These are phyloP conservation scores for Crucibulum laeve DNA, from an alignment of 768 basidiomycete genomes.

Conservation along the genomic window DNA sequence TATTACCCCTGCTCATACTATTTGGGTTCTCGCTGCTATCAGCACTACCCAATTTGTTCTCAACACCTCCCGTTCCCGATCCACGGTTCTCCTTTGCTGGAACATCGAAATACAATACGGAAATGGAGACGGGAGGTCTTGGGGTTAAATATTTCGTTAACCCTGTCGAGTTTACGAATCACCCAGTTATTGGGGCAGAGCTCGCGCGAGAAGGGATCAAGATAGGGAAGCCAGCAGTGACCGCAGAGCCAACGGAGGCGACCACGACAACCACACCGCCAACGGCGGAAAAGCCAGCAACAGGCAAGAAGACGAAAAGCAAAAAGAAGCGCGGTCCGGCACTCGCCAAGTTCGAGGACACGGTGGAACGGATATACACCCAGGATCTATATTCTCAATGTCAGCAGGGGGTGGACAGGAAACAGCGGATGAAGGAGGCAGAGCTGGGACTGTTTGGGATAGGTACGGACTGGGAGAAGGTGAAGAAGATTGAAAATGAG, in stretches of 20 bases:
- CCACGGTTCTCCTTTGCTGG: constrained; percentile 72
- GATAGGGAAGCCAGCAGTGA: constrained; percentile 26
- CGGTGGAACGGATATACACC: constrained; percentile 72
- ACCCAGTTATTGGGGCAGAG: constrained; percentile 72
- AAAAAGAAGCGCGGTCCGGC: constrained; percentile 37
- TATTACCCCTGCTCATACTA: constrained; percentile 80
- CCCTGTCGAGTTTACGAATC: constrained; percentile 65
- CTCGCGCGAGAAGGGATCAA: constrained; percentile 48
- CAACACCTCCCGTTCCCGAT: constrained; percentile 64
- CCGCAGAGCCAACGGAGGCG: constrained; percentile 16
- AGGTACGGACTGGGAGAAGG: constrained; percentile 90
- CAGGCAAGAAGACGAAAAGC: constrained; percentile 24
- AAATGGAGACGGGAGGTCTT: constrained; percentile 65
- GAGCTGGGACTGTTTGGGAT: constrained; percentile 88
- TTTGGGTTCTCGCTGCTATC: constrained; percentile 83
- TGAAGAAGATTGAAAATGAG: constrained; percentile 68
- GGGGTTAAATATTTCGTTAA: constrained; percentile 86
- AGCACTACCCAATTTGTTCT: constrained; percentile 72
- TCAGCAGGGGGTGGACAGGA: constrained; percentile 60
- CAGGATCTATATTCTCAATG: constrained; percentile 69
- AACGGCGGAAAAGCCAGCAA: constrained; percentile 14
- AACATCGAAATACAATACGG: constrained; percentile 58
- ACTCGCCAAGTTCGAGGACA: constrained; percentile 64
- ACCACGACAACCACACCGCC: constrained; percentile 12
- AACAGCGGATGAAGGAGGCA: constrained; percentile 66